Base-by-base conservation (phyloP, 805 yeast genomes). In the Zygosaccharomyces gambellarensis region DNA sequence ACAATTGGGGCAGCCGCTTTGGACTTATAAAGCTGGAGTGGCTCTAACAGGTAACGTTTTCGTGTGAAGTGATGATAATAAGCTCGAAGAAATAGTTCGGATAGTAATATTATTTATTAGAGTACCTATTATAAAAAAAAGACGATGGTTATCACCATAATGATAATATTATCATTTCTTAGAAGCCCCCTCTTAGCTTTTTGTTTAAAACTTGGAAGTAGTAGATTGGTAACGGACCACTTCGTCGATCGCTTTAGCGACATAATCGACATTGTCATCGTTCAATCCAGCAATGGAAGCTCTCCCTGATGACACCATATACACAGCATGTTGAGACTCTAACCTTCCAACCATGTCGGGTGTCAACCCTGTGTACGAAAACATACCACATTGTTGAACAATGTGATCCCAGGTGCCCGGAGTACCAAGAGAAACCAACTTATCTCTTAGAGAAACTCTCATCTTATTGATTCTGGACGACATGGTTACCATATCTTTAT, bases 381-480 rank as follows among this genome's bases (percentile, higher is more conserved):
- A 92, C 98, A 92, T 92, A 60, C 99, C 99, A 54, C 87, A 85
- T 75, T 94, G 99, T 55, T 76, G 75, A 42, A 82, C 84, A 62
- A 92, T 87, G 71, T 92, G 98, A 58, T 81, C 85, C 98, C 98
- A 92, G 60, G 75, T 79, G 43, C 96, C 97, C 28, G 96, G 96
- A 22, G 98, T 89, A 21, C 72, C 71, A 54, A 87, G 79, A 46
- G 70, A 68, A 45, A 77, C 78, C 53, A 92, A 77, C 52, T 77
- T 76, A 48, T 74, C 75, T 64, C 83, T 79, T 61, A 92, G 77
- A 17, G 75, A 77, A 29, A 71, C 64, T 73, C 98, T 85, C 96
- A 90, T 90, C 59, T 76, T 69, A 54, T 72, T 74, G 65, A 94
- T 92, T 64, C 98, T 81, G 36, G 82, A 75, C 32, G 95, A 82